Conservation (phyloP, 1,139 yeast genomes). For the Yamadazyma jaroonii region DNA sequence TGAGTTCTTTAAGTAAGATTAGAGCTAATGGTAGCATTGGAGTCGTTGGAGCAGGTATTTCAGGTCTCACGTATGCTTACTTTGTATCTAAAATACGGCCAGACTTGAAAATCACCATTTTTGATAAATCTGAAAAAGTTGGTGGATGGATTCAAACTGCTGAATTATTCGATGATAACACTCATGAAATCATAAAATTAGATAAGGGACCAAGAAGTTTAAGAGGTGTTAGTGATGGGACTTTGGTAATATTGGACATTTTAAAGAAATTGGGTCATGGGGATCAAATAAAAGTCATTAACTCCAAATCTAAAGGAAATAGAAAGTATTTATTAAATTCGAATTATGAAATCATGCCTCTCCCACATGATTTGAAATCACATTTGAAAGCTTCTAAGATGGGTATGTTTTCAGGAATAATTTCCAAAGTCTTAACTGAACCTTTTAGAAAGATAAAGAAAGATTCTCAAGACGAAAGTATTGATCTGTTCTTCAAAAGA, state of each 20-base stretch:
- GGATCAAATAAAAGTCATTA: slow-evolving; percentile 49
- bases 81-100: slow-evolving; percentile 69
- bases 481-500: slow-evolving; percentile 63
- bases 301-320: slow-evolving; percentile 52
- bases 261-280: slow-evolving; percentile 41
- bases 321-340: slow-evolving; percentile 54
- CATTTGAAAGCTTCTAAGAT: slow-evolving; percentile 40
- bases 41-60: slow-evolving; percentile 83
- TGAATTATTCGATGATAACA: slow-evolving; percentile 10
- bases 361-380: slow-evolving; percentile 46
- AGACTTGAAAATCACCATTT: slow-evolving; percentile 61
- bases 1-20: slow-evolving; percentile 3
- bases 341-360: slow-evolving; percentile 42
- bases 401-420: slow-evolving; percentile 33
- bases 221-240: slow-evolving; percentile 67
- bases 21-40: slow-evolving; percentile 46
- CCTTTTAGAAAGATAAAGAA: slow-evolving; percentile 31
- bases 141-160: slow-evolving; percentile 83
- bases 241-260: slow-evolving; percentile 58
- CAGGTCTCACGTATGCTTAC: slow-evolving; percentile 80
- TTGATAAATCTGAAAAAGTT: slow-evolving; percentile 50
- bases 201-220: slow-evolving; percentile 80
- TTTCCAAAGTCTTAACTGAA: slow-evolving; percentile 38
- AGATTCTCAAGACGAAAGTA: slow-evolving; percentile 58
- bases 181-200: slow-evolving; percentile 18